A percentile compares a stretch with the other conserved stretches of the same genome.
These are phyloP conservation scores for Russula sp. DNA, from an alignment of 768 basidiomycete species.

Conservation along the genomic window DNA sequence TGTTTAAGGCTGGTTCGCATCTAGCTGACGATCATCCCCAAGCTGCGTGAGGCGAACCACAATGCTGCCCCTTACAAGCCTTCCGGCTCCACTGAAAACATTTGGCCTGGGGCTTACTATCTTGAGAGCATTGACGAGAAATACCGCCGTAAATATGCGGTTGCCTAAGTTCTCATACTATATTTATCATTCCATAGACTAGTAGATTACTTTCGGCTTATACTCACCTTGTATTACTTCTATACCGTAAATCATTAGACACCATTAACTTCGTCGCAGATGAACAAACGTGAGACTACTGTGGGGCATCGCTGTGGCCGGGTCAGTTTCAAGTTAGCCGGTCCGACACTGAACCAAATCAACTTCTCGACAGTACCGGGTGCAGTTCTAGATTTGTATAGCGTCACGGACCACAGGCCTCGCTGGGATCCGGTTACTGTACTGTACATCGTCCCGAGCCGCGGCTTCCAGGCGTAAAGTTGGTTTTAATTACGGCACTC, in stretches of 20 bases:
- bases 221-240: slow-evolving; percentile 12
- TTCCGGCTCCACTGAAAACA: slow-evolving; percentile 80
- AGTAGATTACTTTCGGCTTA: neutral
- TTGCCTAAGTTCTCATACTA: slow-evolving; percentile 2
- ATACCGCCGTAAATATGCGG: slow-evolving; percentile 80
- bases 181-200: neutral
- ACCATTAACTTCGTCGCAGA: slow-evolving; percentile 2
- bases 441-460: neutral
- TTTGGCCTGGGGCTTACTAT: slow-evolving; percentile 94
- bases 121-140: slow-evolving; percentile 85
- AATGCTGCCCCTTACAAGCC: slow-evolving; percentile 83
- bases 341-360: too few species aligned
- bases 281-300: neutral
- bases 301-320: too few species aligned
- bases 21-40: slow-evolving; percentile 27
- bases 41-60: slow-evolving; percentile 93
- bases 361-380: too few species aligned
- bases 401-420: too few species aligned
- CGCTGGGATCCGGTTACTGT: neutral
- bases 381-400: too few species aligned
- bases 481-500: neutral
- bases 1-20: neutral
- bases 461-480: neutral
- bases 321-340: too few species aligned
- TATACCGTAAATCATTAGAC: slow-evolving; percentile 12